These are phyloP conservation scores for Platanus orientalis DNA, from an alignment of 164 flowering plant species.

Conservation along the genomic window DNA sequence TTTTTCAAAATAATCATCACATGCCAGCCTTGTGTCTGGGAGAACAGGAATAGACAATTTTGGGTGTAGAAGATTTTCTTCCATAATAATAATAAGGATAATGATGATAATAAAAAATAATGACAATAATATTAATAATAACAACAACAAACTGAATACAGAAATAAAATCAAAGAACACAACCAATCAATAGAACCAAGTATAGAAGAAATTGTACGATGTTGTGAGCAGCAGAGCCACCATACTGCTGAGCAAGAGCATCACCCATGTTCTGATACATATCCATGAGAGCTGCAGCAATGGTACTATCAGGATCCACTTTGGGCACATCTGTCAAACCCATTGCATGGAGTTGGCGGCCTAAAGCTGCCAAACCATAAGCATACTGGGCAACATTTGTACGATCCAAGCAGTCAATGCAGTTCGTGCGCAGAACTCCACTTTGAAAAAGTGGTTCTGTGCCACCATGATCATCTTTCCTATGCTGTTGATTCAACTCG, in stretches of 20 bases:
- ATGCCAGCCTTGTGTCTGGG: too few species aligned
- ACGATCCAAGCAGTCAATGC: constrained; percentile 96
- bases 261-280: constrained; percentile 98
- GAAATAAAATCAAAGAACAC: not conserved
- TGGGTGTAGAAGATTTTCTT: too few species aligned
- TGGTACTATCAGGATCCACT: constrained; percentile 83
- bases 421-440: constrained; percentile 94
- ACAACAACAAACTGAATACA: not conserved
- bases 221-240: constrained; percentile 98
- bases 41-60: too few species aligned
- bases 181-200: not conserved
- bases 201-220: constrained; percentile 42
- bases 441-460: constrained; percentile 64
- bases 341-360: constrained; percentile 92
- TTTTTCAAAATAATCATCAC: too few species aligned
- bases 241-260: constrained; percentile 97
- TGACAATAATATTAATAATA: not conserved
- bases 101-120: too few species aligned
- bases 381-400: constrained; percentile 99
- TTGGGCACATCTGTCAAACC: constrained; percentile 75
- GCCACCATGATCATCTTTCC: constrained; percentile 31
- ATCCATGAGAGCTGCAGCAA: constrained; percentile 92
- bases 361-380: constrained; percentile 88
- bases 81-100: too few species aligned
- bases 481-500: constrained; percentile 34